Base-by-base conservation (phyloP, 2,329 filamentous ascomycete species). In the Cladosporium sp. region DNA sequence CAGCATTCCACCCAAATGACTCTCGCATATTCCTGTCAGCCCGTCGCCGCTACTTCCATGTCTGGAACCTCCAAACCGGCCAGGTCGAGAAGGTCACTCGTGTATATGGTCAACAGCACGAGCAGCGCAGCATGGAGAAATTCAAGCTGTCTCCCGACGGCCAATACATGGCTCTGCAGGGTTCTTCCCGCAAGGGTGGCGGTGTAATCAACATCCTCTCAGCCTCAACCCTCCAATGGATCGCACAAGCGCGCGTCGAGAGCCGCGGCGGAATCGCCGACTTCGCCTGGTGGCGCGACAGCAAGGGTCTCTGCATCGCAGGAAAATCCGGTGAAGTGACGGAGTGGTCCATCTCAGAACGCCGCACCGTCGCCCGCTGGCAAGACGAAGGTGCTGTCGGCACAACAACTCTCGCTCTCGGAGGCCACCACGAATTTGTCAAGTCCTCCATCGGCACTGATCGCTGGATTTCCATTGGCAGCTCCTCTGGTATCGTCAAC, bases 61-160 rank as follows among this genome's bases (percentile, higher is more conserved):
- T 88, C 65, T 99, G 94, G 94, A 88, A 97, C 69, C 82, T 99
- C 22, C 80, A 88, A 43, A 87, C 88, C 0, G 94, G 94, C 43
- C 79, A 81, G 12, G 86, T 99, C 51, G 88, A 93, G 68, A 96
- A 96, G 75, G 84, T 96, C 45, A 86, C 84, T 66, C 81, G 88
- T 71, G 78, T 94, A 60, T 84, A 88, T 70, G 85, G 92, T 63
- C 88, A 92, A 65, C 80, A 87, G 64, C 82, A 89, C 58, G 90
- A 96, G 74, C 92, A 97, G 73, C 88, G 87, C 67, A 88, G 84
- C 40, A 97, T 97, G 91, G 94, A 97, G 74, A 82, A 82, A 30
- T 96, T 99, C 80, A 89, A 88, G 67, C 78, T 95, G 25, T 95
- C 90, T 47, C 92, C 94, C 0, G 90, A 90, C 69, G 93, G 93